These are phyloP conservation scores for Phaeosphaeriaceae sp. DNA, from an alignment of 2,329 filamentous ascomycete species.

Conservation along the genomic window DNA sequence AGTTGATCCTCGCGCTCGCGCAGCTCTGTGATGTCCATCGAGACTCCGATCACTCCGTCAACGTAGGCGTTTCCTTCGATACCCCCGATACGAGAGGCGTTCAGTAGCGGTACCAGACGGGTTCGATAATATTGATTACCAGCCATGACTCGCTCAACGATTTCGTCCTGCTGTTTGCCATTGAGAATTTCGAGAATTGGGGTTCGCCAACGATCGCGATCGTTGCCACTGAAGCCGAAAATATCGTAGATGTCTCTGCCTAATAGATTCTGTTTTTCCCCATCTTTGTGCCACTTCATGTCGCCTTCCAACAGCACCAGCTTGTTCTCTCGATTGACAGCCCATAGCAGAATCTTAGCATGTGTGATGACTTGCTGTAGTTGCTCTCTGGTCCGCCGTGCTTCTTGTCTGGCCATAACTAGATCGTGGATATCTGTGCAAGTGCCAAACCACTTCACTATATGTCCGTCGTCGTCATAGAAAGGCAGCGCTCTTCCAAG, in stretches of 20 bases:
- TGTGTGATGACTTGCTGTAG: conserved; percentile 76
- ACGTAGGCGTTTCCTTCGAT: conserved; percentile 61
- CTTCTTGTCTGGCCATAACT: conserved; percentile 71
- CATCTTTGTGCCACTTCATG: conserved; percentile 54
- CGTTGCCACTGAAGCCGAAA: conserved; percentile 52
- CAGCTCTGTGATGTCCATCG: conserved; percentile 79
- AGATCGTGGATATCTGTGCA: conserved; percentile 81
- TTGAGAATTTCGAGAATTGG: conserved; percentile 70
- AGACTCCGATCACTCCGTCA: conserved; percentile 78
- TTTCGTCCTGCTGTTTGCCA: conserved; percentile 66
- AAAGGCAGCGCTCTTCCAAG: conserved; percentile 75
- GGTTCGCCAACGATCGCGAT: conserved; percentile 55
- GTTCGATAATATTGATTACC: conserved; percentile 74
- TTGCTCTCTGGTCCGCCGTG: conserved; percentile 72
- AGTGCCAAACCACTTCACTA: conserved; percentile 82
- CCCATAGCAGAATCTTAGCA: conserved; percentile 78
- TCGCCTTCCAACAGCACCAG: conserved; percentile 76
- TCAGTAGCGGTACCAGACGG: conserved; percentile 70
- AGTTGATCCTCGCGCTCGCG: conserved; percentile 70
- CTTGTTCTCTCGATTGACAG: conserved; percentile 67
- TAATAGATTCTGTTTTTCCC: conserved; percentile 47
- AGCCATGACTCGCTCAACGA: conserved; percentile 67
- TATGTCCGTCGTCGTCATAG: conserved; percentile 69
- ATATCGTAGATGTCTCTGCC: conserved; percentile 71
- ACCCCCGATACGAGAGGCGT: conserved; percentile 61